Evolutionary conservation across 257 asterid genomes (phyloP), one percentile per base, ranked within the genome.

Genomic region (Nemophila menziesii): DNA sequence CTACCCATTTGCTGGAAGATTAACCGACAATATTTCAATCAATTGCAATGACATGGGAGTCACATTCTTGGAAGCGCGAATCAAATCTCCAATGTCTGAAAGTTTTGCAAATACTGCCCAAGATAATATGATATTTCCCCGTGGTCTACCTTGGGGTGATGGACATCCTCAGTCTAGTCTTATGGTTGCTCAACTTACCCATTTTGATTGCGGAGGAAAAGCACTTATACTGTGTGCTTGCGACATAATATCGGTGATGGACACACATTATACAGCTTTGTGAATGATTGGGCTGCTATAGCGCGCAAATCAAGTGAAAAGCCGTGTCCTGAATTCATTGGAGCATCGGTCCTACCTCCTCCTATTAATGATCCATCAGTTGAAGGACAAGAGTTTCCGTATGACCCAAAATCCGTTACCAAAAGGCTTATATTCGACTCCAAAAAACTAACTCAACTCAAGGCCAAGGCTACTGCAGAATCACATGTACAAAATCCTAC

Each of bases 1-100:
- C 5, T 57, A 40, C 22, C 63, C 63, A 5, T 49, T 36, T 16
- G 61, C 61, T 11, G 54, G 54, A 23, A 37, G 18, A 2, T 20
- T 45, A 1, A 38, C 22, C 3, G 51, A 39, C 16, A 34, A 46
- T 18, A 22, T 24, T 44, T 14, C 18, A 2, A 12, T 55, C 11
- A 24, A 45, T 17, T 55, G 54, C 26, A 55, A 44, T 1, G 42
- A 55, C 21, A 43, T 17, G 43, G 61, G 61, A 3, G 43, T 22
- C 11, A 48, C 37, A 2, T 48, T 23, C 13, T 36, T 0, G 0
- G 52, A 44, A 15, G 55, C 38, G 0, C 16, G 16, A 38, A 40
- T 40, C n/a, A 24, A 40, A 0, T 56, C 49, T 33, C 0, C 4
- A 2, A 18, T 48, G 21, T 12, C 46, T 26, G 49, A 47, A 46